Percentiles rank a stretch among this genome's conserved stretches.
phyloP scores from a whole-genome alignment of 208 protist species.

The Acanthamoeba polyphaga region DNA sequence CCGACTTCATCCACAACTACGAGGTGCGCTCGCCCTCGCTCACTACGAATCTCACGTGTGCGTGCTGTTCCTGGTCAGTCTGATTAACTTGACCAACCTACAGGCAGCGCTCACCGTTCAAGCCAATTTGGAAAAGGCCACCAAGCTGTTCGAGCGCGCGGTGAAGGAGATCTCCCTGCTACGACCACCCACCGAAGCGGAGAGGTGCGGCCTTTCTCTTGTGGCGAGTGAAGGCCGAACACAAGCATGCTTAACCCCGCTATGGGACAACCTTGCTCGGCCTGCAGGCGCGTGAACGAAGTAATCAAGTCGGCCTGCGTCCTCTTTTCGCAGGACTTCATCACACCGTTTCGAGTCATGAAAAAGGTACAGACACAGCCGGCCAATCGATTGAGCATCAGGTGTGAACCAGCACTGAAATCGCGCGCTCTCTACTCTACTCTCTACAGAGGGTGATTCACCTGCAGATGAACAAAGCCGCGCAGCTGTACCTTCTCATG shows the following conservation, averaged over 20 bases:
- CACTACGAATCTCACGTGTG: not conserved
- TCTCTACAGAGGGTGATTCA: not conserved
- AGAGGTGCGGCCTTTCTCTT: not conserved
- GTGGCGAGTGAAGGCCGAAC: too few species aligned
- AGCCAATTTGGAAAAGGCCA: constrained; percentile 2
- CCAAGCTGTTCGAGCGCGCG: constrained; percentile 9
- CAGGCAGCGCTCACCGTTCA: constrained; percentile 12
- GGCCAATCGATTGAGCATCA: not conserved
- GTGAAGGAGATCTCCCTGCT: constrained; percentile 15
- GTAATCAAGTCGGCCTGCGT: not conserved
- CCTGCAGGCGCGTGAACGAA: constrained; percentile 3
- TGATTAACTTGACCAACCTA: not conserved
- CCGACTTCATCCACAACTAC: not conserved
- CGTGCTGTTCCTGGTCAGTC: not conserved
- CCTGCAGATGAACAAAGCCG: constrained; percentile 37
- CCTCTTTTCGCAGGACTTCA: constrained; percentile 4
- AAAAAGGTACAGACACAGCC: not conserved
- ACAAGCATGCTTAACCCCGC: not conserved
- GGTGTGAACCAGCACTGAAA: not conserved
- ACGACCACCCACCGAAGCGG: not conserved
- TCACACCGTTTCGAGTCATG: not conserved
- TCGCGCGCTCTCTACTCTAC: not conserved
- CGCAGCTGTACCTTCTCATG: constrained; percentile 17
- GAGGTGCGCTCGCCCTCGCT: not conserved
- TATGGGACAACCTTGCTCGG: too few species aligned